Base-by-base conservation (phyloP, 345 rosid species). In the Punica granatum region DNA sequence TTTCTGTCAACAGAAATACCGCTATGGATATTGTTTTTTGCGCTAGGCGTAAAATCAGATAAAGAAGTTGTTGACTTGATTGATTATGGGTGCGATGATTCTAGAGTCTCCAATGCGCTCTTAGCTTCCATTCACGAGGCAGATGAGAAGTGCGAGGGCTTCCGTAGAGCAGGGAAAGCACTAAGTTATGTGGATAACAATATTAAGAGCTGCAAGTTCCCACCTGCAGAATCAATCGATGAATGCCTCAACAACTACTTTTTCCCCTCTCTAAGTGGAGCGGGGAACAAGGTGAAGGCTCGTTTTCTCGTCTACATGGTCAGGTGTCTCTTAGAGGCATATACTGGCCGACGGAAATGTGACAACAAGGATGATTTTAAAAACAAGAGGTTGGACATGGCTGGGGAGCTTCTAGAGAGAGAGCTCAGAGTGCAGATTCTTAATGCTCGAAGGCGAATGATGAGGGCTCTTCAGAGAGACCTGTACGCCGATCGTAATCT, bases 271-370 rank as follows among this genome's bases (percentile, higher is more conserved):
- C 90, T 94, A 65, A 64, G 41, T 37, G 41, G 90, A 63, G 69
- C 69, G 25, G 61, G 61, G 33, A 56, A 56, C 32, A 75, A 75
- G 69, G 90, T 82, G 44, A 94, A 94, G 82, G 96, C 99, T 60
- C 83, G 88, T 1, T 91, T 91, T 74, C 77, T 94, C 46, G 97
- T 90, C 8, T 94, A 94, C 72, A 91, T 94, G 95, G 92, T 91
- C 37, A 91, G 86, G 71, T 88, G 92, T 70, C 91, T 91, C 39
- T 68, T 91, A 67, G 80, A 75, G 67, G 96, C 91, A 21, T 89
- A 77, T 75, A 76, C 80, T 16, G 97, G 97, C 26, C 77, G 75
- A 39, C 74, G 92, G 70, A 91, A 88, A 73, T 82, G 88, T 64
- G 97, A 94, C 46, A 91, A 85, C 67, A 78, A 92, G 76, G 99